Evolutionary conservation across 345 rosid species (phyloP), one percentile per base, ranked within the genome.

Genomic region (Durio zibethinus): DNA sequence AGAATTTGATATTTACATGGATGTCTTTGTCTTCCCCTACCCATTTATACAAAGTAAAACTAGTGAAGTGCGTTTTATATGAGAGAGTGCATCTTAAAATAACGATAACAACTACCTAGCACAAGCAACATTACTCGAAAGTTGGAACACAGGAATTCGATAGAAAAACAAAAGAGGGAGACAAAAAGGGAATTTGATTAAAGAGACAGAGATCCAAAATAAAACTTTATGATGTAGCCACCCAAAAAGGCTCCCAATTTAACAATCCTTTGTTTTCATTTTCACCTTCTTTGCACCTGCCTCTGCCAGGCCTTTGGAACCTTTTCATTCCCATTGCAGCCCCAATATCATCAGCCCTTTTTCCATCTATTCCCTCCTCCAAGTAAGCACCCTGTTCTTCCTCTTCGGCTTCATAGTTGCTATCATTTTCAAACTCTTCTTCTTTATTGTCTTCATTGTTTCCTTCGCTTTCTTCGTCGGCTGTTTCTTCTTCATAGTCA

Each of bases 201-300:
- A 45, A 52, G 72, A 20, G 60, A 69, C 47, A 74, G 61, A 78
- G 23, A 73, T 79, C 82, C 87, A 83, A 79, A 82, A 71, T n/a
- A 74, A 74, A 73, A 67, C 76, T 82, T 86, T 83, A 89, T 65
- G 88, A 89, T 29, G 89, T 86, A 76, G 93, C 97, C 88, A 89
- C 91, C 89, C 87, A 80, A 1, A 82, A 76, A 76, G 85, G 78
- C 87, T 87, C 89, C 91, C 86, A 88, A 77, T 81, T 85, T 73
- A 85, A 73, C 85, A 87, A 76, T 83, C 85, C 88, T 74, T 77
- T 84, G 74, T 74, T 86, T 53, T 81, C 88, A 20, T 54, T 45
- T 33, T 79, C 90, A 3, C 80, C 88, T 76, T 81, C 89, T 61
- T 72, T 83, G 85, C 97, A 91, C 79, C 90, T 86, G 3, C 80